phyloP scores from a whole-genome alignment of 2,329 filamentous ascomycete species.

The Aspergillus thermomutatus region DNA sequence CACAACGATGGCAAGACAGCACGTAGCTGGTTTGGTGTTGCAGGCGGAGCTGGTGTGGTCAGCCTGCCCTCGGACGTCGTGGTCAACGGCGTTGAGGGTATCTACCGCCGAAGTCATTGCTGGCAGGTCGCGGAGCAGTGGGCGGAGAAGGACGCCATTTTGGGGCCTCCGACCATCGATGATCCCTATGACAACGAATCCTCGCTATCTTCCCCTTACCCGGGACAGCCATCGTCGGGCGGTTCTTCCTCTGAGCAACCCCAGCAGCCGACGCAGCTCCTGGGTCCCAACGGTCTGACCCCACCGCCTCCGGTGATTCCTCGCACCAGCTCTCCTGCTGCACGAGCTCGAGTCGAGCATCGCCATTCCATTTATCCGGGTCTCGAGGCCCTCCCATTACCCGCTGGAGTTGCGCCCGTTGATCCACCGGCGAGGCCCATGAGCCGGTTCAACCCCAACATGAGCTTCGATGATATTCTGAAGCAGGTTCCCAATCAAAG shows the following conservation, averaged over 20 bases:
- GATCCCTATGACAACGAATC: constrained; percentile 37
- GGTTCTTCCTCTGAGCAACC: constrained; percentile 35
- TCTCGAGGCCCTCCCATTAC: constrained; percentile 44
- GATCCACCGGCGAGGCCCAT: constrained; percentile 39
- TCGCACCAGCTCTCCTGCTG: constrained; percentile 30
- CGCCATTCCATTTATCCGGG: constrained; percentile 44
- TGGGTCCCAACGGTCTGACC: constrained; percentile 30
- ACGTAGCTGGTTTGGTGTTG: constrained; percentile 51
- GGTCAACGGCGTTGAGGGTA: constrained; percentile 64
- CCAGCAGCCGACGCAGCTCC: constrained; percentile 29
- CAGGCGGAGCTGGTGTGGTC: constrained; percentile 62
- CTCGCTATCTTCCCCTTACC: constrained; percentile 37
- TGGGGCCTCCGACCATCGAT: constrained; percentile 31
- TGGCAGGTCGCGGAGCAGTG: constrained; percentile 64
- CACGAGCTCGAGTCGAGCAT: constrained; percentile 32
- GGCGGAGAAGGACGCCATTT: constrained; percentile 44
- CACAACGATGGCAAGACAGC: constrained; percentile 43
- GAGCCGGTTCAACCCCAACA: constrained; percentile 44
- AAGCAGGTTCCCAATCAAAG: constrained; percentile 37
- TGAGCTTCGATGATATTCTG: constrained; percentile 50
- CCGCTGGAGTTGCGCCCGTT: constrained; percentile 40
- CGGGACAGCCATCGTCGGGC: constrained; percentile 34
- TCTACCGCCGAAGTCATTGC: constrained; percentile 67
- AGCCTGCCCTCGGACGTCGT: constrained; percentile 62
- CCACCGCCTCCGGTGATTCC: constrained; percentile 35